Evolutionary conservation across 352 stramenopile species (phyloP).

Genomic region (Thraustochytrium sp.): DNA sequence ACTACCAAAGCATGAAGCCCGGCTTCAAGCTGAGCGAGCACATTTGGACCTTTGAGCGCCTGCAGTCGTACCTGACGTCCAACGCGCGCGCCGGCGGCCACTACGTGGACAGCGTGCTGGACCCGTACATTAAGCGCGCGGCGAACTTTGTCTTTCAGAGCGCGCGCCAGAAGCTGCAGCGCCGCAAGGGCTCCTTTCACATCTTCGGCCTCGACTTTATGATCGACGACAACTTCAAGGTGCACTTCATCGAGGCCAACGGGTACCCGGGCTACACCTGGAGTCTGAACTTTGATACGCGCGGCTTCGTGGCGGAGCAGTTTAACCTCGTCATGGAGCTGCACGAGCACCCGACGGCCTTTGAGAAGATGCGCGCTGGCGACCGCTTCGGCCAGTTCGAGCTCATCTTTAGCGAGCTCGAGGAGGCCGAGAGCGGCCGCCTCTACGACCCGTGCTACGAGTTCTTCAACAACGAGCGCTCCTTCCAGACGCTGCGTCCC

Average conservation of each 20-base stretch:
- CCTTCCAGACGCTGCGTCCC: background rate
- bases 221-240: slow-evolving; percentile 40
- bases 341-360: slow-evolving; percentile 34
- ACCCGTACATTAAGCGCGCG: slow-evolving; percentile 38
- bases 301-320: slow-evolving; percentile 29
- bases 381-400: slow-evolving; percentile 30
- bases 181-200: slow-evolving; percentile 31
- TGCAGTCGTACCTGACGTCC: slow-evolving; percentile 25
- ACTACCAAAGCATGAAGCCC: slow-evolving; percentile 1
- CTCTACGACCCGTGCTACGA: slow-evolving; percentile 34
- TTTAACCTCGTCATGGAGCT: slow-evolving; percentile 33
- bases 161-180: slow-evolving; percentile 26
- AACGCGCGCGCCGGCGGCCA: background rate
- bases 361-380: slow-evolving; percentile 32
- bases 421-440: background rate
- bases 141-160: slow-evolving; percentile 41
- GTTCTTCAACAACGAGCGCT: slow-evolving; percentile 36
- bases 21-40: slow-evolving; percentile 41
- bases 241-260: slow-evolving; percentile 43
- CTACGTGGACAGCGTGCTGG: slow-evolving; percentile 38
- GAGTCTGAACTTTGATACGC: slow-evolving; percentile 43
- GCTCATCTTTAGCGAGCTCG: slow-evolving; percentile 41
- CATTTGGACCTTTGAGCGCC: slow-evolving; percentile 40
- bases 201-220: slow-evolving; percentile 42
- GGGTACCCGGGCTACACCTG: slow-evolving; percentile 38